Evolutionary conservation across 768 basidiomycete species (phyloP), one percentile per base, ranked within the genome.

Genomic region (Panus rudis): DNA sequence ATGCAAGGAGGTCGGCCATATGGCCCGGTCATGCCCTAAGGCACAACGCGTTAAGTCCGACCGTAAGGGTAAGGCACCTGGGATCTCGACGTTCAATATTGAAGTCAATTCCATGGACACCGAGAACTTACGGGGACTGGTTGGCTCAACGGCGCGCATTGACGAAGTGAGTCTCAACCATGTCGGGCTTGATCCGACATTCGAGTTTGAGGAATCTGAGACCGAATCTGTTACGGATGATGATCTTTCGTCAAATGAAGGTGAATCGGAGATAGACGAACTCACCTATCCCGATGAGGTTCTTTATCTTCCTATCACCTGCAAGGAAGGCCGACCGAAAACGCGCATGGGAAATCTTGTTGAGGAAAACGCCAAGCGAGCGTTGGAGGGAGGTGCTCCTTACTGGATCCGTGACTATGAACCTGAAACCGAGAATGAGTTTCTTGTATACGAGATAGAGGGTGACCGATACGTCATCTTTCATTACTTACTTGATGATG

Each of bases 1-100:
- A 19, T 46, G 45, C 41, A 31, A 34, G 22, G 39, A 46, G 30
- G 12, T 40, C 16, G 45, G 45, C 7, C 45, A 46, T 22, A 12
- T 46, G 22, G 21, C 45, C n/a, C 39, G 40, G 12, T n/a, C 41
- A 12, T 46, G 45, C 20, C 45, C 45, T n/a, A 6, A 10, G 7
- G 28, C 39, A 7, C 31, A 19, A 7, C 4, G 14, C 4, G 33
- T 21, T 4, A 8, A 17, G 22, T 47, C 41, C 19, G 25, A 26
- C 16, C 32, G 33, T 4, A 6, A 14, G 14, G 46, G 46, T 7
- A 34, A 43, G 35, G 35, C 41, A 4, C 41, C 46, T 6, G 46
- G 35, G 4, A 21, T 47, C 4, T 16, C 4, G 7, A 3, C 27
- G 6, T n/a, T n/a, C n/a, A n/a, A n/a, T n/a, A n/a, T n/a, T n/a